These are phyloP conservation scores for Lithospermum erythrorhizon DNA, from an alignment of 257 asterid species.

Conservation along the genomic window DNA sequence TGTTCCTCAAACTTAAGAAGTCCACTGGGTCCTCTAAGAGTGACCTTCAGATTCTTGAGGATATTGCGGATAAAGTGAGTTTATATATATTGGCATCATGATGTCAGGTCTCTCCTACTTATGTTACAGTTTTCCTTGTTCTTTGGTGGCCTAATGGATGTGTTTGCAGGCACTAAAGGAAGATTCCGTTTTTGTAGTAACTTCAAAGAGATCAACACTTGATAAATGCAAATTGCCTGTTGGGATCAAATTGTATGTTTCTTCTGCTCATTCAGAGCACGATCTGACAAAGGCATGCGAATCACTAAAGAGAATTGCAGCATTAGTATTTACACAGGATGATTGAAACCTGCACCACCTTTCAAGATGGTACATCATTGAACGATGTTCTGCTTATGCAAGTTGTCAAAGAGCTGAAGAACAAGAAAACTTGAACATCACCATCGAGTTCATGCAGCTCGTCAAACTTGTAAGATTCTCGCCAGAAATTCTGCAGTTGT, in stretches of 20 bases:
- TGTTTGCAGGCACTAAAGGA: slow-evolving; percentile 63
- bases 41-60: slow-evolving; percentile 19
- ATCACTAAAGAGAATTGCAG: slow-evolving; percentile 46
- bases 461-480: no score
- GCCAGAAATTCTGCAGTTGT: no score
- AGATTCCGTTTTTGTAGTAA: slow-evolving; percentile 51
- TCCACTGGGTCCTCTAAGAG: slow-evolving; percentile 43
- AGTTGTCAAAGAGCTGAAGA: no score
- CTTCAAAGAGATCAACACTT: slow-evolving; percentile 60
- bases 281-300: slow-evolving; percentile 59
- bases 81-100: neutral
- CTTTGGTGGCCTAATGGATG: neutral
- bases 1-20: slow-evolving; percentile 12
- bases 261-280: slow-evolving; percentile 69
- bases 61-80: slow-evolving; percentile 51
- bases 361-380: no score
- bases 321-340: slow-evolving; percentile 11
- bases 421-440: no score
- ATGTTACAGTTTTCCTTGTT: neutral
- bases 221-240: slow-evolving; percentile 79
- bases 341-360: no score
- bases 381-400: no score
- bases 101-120: neutral
- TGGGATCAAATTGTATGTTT: slow-evolving; percentile 57
- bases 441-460: no score